Evolutionary conservation across 2,329 filamentous ascomycete species (phyloP).

Genomic region (Aspergillus glaucus): DNA sequence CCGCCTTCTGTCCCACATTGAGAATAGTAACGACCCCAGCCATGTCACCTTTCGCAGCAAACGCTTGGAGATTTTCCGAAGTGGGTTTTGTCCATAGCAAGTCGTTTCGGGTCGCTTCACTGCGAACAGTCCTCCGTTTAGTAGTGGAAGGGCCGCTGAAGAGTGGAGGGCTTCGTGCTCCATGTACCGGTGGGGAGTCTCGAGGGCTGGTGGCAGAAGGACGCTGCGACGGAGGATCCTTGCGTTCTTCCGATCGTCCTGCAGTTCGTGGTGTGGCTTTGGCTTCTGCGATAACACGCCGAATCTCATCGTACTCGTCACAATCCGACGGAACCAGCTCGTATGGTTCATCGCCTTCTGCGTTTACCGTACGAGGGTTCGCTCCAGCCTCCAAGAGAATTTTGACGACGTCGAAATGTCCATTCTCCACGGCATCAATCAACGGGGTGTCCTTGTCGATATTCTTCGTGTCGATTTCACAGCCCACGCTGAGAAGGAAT

Average conservation of each 20-base stretch:
- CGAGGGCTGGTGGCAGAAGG: slow-evolving; percentile 41
- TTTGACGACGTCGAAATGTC: slow-evolving; percentile 80
- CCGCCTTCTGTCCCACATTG: slow-evolving; percentile 51
- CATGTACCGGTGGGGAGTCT: slow-evolving; percentile 36
- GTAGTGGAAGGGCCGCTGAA: slow-evolving; percentile 16
- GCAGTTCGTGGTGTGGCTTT: slow-evolving; percentile 49
- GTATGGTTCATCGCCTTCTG: slow-evolving; percentile 85
- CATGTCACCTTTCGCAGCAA: slow-evolving; percentile 46
- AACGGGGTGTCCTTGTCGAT: slow-evolving; percentile 85
- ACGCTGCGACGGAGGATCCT: slow-evolving; percentile 36
- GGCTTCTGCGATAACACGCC: slow-evolving; percentile 60
- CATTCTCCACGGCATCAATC: slow-evolving; percentile 93
- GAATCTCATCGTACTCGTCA: slow-evolving; percentile 75
- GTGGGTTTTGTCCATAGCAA: slow-evolving; percentile 47
- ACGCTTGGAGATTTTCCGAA: slow-evolving; percentile 42
- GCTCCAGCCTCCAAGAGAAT: slow-evolving; percentile 79
- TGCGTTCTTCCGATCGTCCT: slow-evolving; percentile 40
- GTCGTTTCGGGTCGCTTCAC: slow-evolving; percentile 46
- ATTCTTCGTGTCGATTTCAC: slow-evolving; percentile 72
- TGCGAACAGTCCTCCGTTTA: slow-evolving; percentile 42
- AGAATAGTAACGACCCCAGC: slow-evolving; percentile 45
- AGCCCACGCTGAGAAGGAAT: slow-evolving; percentile 76
- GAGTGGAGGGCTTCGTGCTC: slow-evolving; percentile 37
- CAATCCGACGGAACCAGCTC: slow-evolving; percentile 71
- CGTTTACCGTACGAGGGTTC: slow-evolving; percentile 84